Conservation (phyloP, 352 stramenopile genomes). For the Bremia lactucae region DNA sequence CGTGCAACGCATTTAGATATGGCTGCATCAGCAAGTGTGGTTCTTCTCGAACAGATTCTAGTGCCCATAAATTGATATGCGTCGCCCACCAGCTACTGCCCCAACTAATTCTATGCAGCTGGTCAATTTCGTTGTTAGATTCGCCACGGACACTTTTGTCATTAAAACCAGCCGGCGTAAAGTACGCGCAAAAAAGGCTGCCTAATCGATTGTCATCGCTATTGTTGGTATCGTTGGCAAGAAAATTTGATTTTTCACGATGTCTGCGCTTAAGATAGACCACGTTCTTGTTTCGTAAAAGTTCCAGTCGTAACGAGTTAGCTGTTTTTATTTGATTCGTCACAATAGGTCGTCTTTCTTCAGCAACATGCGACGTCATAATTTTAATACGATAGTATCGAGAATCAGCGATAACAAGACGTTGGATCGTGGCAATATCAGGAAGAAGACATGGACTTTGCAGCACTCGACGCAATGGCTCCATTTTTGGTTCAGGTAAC, state of each 20-base stretch:
- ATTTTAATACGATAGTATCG: slow-evolving; percentile 73
- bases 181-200: slow-evolving; percentile 25
- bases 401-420: slow-evolving; percentile 34
- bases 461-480: slow-evolving; percentile 21
- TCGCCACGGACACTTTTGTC: slow-evolving; percentile 14
- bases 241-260: slow-evolving; percentile 4
- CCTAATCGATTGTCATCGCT: slow-evolving; percentile 21
- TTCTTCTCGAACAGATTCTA: slow-evolving; percentile 27
- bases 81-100: slow-evolving; percentile 26
- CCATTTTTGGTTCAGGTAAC: slow-evolving; percentile 2
- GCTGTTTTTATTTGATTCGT: slow-evolving; percentile 20
- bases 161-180: slow-evolving; percentile 4
- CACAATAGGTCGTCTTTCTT: slow-evolving; percentile 2
- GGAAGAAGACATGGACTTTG: slow-evolving; percentile 63
- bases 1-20: slow-evolving; percentile 40
- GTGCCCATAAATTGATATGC: slow-evolving; percentile 15
- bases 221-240: slow-evolving; percentile 10
- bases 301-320: slow-evolving; percentile 44
- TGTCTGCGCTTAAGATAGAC: slow-evolving; percentile 53
- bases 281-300: slow-evolving; percentile 42
- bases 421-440: slow-evolving; percentile 42
- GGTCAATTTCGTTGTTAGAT: slow-evolving; percentile 6
- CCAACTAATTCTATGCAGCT: slow-evolving; percentile 16
- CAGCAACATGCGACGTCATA: slow-evolving; percentile 8
- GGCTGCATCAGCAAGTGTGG: slow-evolving; percentile 24